Conservation (phyloP, 345 rosid genomes). For the Aurinia saxatilis region DNA sequence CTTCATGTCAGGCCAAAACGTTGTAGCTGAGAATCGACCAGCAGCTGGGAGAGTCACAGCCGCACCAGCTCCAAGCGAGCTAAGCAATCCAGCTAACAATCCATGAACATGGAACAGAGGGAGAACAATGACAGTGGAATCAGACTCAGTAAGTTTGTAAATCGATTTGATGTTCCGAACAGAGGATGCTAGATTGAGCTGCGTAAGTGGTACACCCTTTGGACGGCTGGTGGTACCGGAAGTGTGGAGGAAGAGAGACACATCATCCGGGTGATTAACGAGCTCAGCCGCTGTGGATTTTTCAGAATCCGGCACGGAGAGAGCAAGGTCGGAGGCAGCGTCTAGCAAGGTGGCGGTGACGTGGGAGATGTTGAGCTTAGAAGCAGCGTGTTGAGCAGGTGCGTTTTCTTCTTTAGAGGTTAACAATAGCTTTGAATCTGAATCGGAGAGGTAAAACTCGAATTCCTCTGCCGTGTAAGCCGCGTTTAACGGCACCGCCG, state of each 20-base stretch:
- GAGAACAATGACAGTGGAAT: slow-evolving; percentile 74
- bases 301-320: slow-evolving; percentile 25
- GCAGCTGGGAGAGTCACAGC: slow-evolving; percentile 74
- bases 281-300: slow-evolving; percentile 23
- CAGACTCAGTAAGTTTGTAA: slow-evolving; percentile 60
- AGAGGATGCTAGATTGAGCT: slow-evolving; percentile 50
- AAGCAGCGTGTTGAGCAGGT: slow-evolving; percentile 55
- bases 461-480: slow-evolving; percentile 69
- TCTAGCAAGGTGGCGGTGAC: slow-evolving; percentile 32
- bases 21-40: slow-evolving; percentile 77
- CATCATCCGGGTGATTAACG: slow-evolving; percentile 52
- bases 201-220: slow-evolving; percentile 68
- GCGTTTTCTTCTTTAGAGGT: slow-evolving; percentile 40
- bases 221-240: slow-evolving; percentile 81
- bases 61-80: slow-evolving; percentile 72
- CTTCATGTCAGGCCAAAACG: slow-evolving; percentile 76
- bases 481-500: slow-evolving; percentile 64
- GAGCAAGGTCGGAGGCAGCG: slow-evolving; percentile 27
- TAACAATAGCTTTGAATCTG: slow-evolving; percentile 53
- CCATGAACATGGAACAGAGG: slow-evolving; percentile 93
- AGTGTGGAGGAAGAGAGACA: slow-evolving; percentile 63
- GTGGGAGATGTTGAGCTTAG: slow-evolving; percentile 48
- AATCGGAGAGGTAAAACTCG: slow-evolving; percentile 67
- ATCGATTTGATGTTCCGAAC: slow-evolving; percentile 53
- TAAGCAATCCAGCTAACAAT: slow-evolving; percentile 59